Base-by-base conservation (phyloP, 2,329 filamentous ascomycete species). In the Botrytis galanthina region DNA sequence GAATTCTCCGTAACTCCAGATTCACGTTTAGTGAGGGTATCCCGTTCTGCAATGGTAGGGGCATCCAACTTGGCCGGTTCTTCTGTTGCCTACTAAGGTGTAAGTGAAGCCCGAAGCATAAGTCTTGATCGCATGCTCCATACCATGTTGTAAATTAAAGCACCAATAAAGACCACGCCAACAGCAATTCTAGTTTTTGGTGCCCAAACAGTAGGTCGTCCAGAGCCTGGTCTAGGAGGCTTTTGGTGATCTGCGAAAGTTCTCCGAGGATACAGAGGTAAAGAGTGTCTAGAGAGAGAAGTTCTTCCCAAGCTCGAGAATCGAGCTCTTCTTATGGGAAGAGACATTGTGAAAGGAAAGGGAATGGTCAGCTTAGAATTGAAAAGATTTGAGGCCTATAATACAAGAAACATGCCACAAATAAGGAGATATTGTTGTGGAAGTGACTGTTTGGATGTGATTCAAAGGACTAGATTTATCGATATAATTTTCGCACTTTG, bases 41-140 rank as follows among this genome's bases (percentile, higher is more conserved):
- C 96, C 79, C 93, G 90, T 81, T 97, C 93, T 79, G 94, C 94
- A 77, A 98, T 93, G 59, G 92, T 88, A 44, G 92, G 87, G 64
- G 84, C 80, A 78, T 95, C 92, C 79, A 89, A 84, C 72, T 81
- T 84, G 82, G 73, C 70, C 35, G 78, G 77, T 73, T 81, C 77
- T 44, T 80, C 79, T 54, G 80, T 81, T 37, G 73, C 76, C 81
- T 81, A 48, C 51, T 74, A 22, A n/a, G 20, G n/a, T 70, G 80
- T 68, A 79, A 73, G 72, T 72, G 44, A 70, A 68, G 54, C 74
- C 76, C 64, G 48, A 20, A 68, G 78, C 74, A 61, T 37, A 32
- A 22, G 37, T 29, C 66, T 18, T 18, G 20, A 48, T 39, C 16
- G 57, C 26, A 60, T 54, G 18, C 44, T 42, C 72, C 59, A 63